phyloP scores from a whole-genome alignment of 108 stramenopile genomes.

The Aureococcus anophagefferens region DNA sequence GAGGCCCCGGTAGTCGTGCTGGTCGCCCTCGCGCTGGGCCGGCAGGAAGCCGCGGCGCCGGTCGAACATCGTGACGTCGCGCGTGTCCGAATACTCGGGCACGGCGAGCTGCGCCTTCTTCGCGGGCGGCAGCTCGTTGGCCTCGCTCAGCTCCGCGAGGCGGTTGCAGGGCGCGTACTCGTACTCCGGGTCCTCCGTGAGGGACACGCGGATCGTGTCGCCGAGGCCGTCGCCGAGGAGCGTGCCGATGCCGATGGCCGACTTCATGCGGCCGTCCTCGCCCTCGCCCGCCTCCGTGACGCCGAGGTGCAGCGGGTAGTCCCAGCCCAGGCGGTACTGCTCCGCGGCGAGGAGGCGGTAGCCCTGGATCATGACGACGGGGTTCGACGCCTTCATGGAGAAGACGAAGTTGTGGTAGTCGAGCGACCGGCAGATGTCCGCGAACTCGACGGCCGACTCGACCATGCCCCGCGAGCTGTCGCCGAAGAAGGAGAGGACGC shows the following conservation, averaged over 20 bases:
- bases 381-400: slow-evolving; percentile 94
- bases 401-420: slow-evolving; percentile 97
- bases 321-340: slow-evolving; percentile 81
- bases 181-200: slow-evolving; percentile 93
- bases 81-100: neutral
- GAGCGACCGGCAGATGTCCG: slow-evolving; percentile 68
- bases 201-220: slow-evolving; percentile 86
- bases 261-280: slow-evolving; percentile 97
- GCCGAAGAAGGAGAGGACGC: slow-evolving; percentile 81
- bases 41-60: slow-evolving; percentile 28
- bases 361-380: slow-evolving; percentile 92
- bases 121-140: neutral
- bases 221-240: slow-evolving; percentile 88
- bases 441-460: slow-evolving; percentile 31
- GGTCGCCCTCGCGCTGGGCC: slow-evolving; percentile 60
- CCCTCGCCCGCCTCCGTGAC: slow-evolving; percentile 96
- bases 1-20: slow-evolving; percentile 68
- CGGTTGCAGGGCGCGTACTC: slow-evolving; percentile 49
- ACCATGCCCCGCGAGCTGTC: slow-evolving; percentile 97
- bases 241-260: slow-evolving; percentile 90
- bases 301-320: slow-evolving; percentile 92
- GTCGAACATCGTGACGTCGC: neutral
- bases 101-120: neutral
- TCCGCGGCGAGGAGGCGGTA: slow-evolving; percentile 84
- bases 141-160: slow-evolving; percentile 24